phyloP scores from a whole-genome alignment of 208 protist genomes.

The Trypanosoma rangeli region DNA sequence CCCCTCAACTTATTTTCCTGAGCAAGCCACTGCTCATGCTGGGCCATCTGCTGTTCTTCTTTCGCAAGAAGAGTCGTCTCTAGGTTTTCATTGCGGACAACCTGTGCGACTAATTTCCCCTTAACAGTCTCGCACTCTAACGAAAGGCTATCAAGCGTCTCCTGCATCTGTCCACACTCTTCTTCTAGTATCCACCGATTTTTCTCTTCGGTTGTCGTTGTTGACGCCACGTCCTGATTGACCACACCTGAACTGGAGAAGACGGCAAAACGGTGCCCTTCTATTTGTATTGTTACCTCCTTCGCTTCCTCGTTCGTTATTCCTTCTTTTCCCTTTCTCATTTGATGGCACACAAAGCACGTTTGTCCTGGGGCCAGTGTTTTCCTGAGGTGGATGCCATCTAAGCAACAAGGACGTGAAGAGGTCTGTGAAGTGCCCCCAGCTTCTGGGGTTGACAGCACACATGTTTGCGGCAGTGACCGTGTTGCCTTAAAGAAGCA shows the following conservation, averaged over 20 bases:
- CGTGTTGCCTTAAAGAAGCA: neutral
- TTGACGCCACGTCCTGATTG: neutral
- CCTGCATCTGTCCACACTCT: neutral
- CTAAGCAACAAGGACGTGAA: neutral
- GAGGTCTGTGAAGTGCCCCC: neutral
- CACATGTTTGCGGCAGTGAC: neutral
- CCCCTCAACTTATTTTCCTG: conserved; percentile 13
- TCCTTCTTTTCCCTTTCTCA: neutral
- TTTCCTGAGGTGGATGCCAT: neutral
- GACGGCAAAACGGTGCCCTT: neutral
- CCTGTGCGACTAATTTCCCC: conserved; percentile 26
- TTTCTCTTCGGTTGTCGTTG: conserved; percentile 6
- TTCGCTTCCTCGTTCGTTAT: neutral
- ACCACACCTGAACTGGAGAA: neutral
- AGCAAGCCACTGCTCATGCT: conserved; percentile 24
- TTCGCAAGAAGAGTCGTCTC: conserved; percentile 53
- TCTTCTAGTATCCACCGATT: conserved; percentile 3
- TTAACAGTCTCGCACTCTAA: conserved; percentile 23
- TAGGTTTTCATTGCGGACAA: conserved; percentile 40
- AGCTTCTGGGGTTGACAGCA: neutral
- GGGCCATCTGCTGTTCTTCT: conserved; percentile 42
- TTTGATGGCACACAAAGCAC: neutral
- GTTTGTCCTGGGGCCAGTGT: neutral
- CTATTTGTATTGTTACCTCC: neutral
- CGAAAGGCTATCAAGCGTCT: neutral